Evolutionary conservation across 148 eudicot genomes (phyloP).

Genomic region (Camellia granthamiana): DNA sequence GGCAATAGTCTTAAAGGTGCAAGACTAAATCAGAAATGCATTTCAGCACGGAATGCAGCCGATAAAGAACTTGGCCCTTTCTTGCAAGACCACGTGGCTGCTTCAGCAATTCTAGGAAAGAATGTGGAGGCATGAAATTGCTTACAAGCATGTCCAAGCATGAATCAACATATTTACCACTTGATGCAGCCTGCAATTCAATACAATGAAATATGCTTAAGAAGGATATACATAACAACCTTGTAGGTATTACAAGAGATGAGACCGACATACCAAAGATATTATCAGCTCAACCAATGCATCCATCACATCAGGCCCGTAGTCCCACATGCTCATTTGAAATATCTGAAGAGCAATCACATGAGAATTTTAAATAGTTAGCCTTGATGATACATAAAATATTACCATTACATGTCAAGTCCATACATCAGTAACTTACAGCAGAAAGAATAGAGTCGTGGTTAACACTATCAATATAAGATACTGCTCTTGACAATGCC

Average conservation of each 20-base stretch:
- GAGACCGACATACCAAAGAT: conserved; percentile 57
- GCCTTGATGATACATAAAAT: conserved; percentile 5
- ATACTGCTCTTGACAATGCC: conserved; percentile 70
- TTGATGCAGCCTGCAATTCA: conserved; percentile 79
- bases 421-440: conserved; percentile 38
- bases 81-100: too few relatives aligned
- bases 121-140: conserved; percentile 68
- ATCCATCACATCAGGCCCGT: conserved; percentile 86
- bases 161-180: conserved; percentile 64
- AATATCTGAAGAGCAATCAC: conserved; percentile 45
- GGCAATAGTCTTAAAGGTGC: conserved; percentile 61
- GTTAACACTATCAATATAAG: conserved; percentile 47
- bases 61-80: too few relatives aligned
- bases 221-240: too few relatives aligned
- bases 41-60: conserved; percentile 68
- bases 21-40: conserved; percentile 64
- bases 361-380: background rate
- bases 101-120: too few relatives aligned
- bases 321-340: conserved; percentile 85
- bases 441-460: conserved; percentile 57
- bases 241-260: too few relatives aligned
- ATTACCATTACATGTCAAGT: background rate
- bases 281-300: conserved; percentile 65
- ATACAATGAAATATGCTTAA: too few relatives aligned
- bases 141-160: conserved; percentile 89